Evolutionary conservation across 2,329 filamentous ascomycete species (phyloP).

Genomic region (Colletotrichum phormii): DNA sequence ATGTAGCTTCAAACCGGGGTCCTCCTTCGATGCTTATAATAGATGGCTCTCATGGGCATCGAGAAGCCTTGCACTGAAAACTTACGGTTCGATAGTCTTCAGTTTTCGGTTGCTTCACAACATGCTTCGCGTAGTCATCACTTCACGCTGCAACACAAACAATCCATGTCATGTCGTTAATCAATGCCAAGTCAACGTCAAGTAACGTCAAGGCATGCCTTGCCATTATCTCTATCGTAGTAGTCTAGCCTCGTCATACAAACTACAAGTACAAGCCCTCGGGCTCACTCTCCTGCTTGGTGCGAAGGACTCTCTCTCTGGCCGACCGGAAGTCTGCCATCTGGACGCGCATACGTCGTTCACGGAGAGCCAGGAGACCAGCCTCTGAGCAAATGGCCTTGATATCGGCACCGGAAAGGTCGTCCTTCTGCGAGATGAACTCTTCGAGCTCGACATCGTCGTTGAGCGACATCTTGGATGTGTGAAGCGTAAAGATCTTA

Average conservation of each 20-base stretch:
- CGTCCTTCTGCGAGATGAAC: constrained; percentile 98
- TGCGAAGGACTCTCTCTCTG: constrained; percentile 94
- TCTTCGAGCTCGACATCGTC: constrained; percentile 98
- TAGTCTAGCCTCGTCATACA: constrained; percentile 22
- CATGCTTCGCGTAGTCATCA: background rate
- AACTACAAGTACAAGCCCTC: constrained; percentile 97
- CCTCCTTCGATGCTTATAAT: background rate
- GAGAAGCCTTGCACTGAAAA: background rate
- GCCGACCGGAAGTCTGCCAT: constrained; percentile 98
- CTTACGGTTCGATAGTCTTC: background rate
- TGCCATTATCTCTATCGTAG: constrained; percentile 34
- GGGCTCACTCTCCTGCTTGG: constrained; percentile 98
- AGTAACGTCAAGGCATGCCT: constrained; percentile 22
- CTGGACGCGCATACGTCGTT: constrained; percentile 97
- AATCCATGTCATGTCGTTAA: background rate
- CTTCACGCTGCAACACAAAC: background rate
- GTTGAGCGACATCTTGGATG: constrained; percentile 97
- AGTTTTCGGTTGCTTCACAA: background rate
- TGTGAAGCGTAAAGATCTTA: constrained; percentile 99
- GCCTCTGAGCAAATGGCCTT: constrained; percentile 99
- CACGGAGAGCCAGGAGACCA: constrained; percentile 91
- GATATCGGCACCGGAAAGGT: constrained; percentile 96
- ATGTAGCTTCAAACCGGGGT: background rate
- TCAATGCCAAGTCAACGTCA: constrained; percentile 10
- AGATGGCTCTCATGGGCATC: background rate